Evolutionary conservation across 2,329 filamentous ascomycete species (phyloP), one percentile per base, ranked within the genome.

Genomic region (Alternaria consortialis): DNA sequence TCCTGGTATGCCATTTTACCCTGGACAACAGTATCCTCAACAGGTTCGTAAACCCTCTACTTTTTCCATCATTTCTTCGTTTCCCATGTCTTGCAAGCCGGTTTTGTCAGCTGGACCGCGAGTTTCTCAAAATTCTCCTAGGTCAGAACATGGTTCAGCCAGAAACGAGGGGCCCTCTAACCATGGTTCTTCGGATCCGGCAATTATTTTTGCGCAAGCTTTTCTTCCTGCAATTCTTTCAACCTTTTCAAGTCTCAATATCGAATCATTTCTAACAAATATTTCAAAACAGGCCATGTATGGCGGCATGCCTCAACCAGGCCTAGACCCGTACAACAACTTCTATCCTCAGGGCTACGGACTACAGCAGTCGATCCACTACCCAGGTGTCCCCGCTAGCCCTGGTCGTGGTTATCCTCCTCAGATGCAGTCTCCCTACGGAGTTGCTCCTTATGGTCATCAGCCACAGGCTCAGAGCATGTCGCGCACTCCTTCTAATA

Each of bases 211-310:
- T 57, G 57, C 72, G 65, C 54, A 54, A n/a, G 25, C 42, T 34
- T 31, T 55, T 29, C 11, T 34, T 11, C 37, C 29, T 9, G 12
- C 31, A 23, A 37, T 32, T 27, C 9, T 27, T 23, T n/a, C 37
- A 11, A 15, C 48, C 27, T 90, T 90, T 61, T 87, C 88, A 74
- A 89, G 83, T 75, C 87, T 87, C 74, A 85, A 88, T 68, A 92
- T 90, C 85, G 90, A 94, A 78, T 85, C 86, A 67, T 85, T 86
- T 87, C 90, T 94, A 84, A 93, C 87, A 74, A 67, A 77, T 57
- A 80, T 85, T 71, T 86, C 86, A 81, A 82, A 86, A 76, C 91
- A 94, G 89, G 85, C 82, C 65, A 88, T 85, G 77, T 82, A 81
- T 63, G 84, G 46, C 23, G 46, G 82, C 56, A 90, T 84, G 73